These are phyloP conservation scores for Agarophyton chilense DNA, from an alignment of 23 red algal genomes.

Conservation along the genomic window DNA sequence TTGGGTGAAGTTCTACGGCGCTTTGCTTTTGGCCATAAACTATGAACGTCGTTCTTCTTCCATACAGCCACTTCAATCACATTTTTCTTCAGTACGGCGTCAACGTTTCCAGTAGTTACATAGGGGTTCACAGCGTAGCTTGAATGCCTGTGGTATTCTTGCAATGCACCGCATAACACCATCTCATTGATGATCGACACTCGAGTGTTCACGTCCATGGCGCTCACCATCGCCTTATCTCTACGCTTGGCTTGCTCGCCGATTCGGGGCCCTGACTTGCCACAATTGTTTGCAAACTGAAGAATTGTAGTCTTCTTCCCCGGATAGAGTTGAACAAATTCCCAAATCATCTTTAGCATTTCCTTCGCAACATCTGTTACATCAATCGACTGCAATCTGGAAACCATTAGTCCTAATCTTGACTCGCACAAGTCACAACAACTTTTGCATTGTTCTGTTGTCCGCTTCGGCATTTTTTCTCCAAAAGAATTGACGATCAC, in stretches of 20 bases:
- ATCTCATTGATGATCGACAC: constrained; percentile 38
- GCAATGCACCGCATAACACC: constrained; percentile 21
- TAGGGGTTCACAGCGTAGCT: constrained; percentile 45
- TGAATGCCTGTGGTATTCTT: constrained; percentile 32
- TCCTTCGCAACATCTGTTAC: constrained; percentile 26
- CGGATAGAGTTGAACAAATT: background rate
- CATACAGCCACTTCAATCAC: background rate
- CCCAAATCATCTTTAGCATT: background rate
- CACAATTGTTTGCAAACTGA: constrained; percentile 36
- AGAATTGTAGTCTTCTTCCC: constrained; percentile 38
- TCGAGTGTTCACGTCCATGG: constrained; percentile 10
- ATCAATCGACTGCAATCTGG: background rate
- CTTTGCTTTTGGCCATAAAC: background rate
- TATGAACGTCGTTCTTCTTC: background rate
- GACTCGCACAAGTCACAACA: constrained; percentile 49
- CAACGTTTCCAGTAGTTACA: constrained; percentile 9
- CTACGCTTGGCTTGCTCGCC: background rate
- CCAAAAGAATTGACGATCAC: constrained; percentile 42
- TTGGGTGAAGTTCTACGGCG: background rate
- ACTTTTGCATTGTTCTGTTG: background rate
- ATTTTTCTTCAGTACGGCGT: background rate
- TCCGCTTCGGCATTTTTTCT: constrained; percentile 10
- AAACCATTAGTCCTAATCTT: background rate
- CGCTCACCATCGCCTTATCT: background rate
- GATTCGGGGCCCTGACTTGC: background rate